phyloP scores from a whole-genome alignment of 495 filamentous ascomycete genomes.

The Coniosporium apollinis region DNA sequence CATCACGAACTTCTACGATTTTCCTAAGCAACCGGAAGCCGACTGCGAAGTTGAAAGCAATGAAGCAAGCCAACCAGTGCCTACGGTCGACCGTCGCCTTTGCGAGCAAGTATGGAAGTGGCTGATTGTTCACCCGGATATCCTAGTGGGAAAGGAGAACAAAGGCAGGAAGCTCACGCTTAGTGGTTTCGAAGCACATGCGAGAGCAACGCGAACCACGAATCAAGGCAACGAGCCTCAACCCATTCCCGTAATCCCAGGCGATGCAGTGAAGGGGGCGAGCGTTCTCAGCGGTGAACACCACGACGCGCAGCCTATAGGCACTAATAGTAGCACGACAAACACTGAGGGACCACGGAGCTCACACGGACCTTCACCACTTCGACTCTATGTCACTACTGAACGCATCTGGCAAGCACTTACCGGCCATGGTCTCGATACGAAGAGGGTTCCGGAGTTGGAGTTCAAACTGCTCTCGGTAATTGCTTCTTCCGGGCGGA shows the following conservation, averaged over 20 bases:
- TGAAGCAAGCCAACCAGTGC: slow-evolving; percentile 1
- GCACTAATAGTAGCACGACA: neutral
- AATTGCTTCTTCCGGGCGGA: slow-evolving; percentile 51
- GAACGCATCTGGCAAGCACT: slow-evolving; percentile 61
- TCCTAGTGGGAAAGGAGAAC: slow-evolving; percentile 28
- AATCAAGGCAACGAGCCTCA: no score
- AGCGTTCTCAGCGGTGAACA: neutral
- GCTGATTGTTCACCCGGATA: slow-evolving; percentile 35
- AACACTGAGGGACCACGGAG: neutral
- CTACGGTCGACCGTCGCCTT: slow-evolving; percentile 32
- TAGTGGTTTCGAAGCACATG: slow-evolving; percentile 3
- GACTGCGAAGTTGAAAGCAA: slow-evolving; percentile 1
- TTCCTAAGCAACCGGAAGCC: neutral
- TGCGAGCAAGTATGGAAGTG: slow-evolving; percentile 40
- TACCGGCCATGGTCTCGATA: slow-evolving; percentile 64
- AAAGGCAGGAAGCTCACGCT: slow-evolving; percentile 31
- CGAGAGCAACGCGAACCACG: slow-evolving; percentile 1
- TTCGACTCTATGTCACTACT: slow-evolving; percentile 41
- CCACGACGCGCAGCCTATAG: neutral
- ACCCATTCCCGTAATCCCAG: no score
- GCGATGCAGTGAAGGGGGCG: slow-evolving; percentile 5
- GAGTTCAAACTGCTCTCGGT: slow-evolving; percentile 66
- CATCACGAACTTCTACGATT: no score
- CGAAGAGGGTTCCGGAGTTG: slow-evolving; percentile 42
- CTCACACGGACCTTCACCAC: slow-evolving; percentile 3